A percentile compares a stretch with the other conserved stretches of the same genome.
Evolutionary conservation across 352 stramenopile genomes (phyloP).

Genomic region (Phytopythium oedochilum): DNA sequence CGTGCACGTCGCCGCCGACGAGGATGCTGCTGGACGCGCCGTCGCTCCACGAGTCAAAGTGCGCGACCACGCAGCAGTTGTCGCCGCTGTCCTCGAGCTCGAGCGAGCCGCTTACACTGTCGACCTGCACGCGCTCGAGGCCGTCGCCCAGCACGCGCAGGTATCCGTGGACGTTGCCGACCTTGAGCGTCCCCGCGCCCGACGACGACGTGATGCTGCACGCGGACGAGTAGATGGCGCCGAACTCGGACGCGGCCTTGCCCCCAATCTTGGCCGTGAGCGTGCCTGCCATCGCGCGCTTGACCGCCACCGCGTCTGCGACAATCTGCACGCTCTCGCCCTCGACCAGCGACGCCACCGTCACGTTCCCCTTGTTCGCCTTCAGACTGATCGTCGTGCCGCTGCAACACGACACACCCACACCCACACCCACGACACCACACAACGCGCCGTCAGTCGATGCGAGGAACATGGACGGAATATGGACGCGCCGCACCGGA

Average conservation of each 20-base stretch:
- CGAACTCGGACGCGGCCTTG: conserved; percentile 18
- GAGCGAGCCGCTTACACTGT: conserved; percentile 64
- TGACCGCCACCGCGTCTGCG: conserved; percentile 39
- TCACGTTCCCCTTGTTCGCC: conserved; percentile 54
- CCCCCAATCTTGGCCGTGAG: conserved; percentile 47
- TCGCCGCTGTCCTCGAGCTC: conserved; percentile 69
- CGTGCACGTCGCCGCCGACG: conserved; percentile 48
- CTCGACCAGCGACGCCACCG: conserved; percentile 44
- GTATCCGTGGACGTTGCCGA: conserved; percentile 74
- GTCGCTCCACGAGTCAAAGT: conserved; percentile 69
- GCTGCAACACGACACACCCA: background rate
- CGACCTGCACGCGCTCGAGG: conserved; percentile 38
- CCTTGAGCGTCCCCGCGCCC: conserved; percentile 21
- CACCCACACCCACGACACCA: no score
- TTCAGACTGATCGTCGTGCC: conserved; percentile 52
- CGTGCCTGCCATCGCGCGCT: conserved; percentile 54
- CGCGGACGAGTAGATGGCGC: conserved; percentile 66
- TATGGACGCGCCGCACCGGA: conserved; percentile 32
- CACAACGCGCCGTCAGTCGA: no score
- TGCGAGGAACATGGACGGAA: no score
- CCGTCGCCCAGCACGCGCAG: conserved; percentile 48
- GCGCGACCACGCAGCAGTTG: conserved; percentile 42
- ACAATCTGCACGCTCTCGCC: conserved; percentile 48
- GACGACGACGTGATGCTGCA: conserved; percentile 41
- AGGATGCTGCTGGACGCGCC: conserved; percentile 53